These are phyloP conservation scores for Vararia minispora DNA, from an alignment of 768 basidiomycete genomes.

Conservation along the genomic window DNA sequence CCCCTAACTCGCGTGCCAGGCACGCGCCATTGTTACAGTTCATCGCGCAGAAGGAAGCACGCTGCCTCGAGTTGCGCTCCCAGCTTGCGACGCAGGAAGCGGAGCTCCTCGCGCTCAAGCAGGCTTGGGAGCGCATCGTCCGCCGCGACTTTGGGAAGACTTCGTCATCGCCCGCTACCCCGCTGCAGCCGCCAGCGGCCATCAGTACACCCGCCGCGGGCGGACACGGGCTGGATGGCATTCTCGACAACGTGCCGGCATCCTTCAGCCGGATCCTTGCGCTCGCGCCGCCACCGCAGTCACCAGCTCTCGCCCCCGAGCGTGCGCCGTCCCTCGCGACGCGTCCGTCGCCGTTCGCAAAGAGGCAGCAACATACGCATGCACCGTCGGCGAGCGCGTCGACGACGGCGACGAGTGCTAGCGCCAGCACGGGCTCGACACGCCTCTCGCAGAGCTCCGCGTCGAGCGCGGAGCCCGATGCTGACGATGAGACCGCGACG, in stretches of 20 bases:
- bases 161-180: conserved; percentile 13
- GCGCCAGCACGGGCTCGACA: conserved; percentile 19
- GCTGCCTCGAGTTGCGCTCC: conserved; percentile 69
- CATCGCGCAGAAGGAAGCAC: conserved; percentile 81
- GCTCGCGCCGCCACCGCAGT: conserved; percentile 14
- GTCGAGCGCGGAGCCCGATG: conserved; percentile 37
- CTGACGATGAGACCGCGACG: conserved; percentile 26
- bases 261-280: conserved; percentile 37
- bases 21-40: conserved; percentile 74
- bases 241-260: conserved; percentile 57
- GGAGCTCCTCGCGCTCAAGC: conserved; percentile 65
- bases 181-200: conserved; percentile 5
- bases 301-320: conserved; percentile 9
- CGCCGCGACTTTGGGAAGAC: conserved; percentile 39
- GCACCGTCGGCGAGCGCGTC: conserved; percentile 10
- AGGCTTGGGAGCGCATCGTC: conserved; percentile 76
- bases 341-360: conserved; percentile 9
- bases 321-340: conserved; percentile 7
- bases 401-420: conserved; percentile 17
- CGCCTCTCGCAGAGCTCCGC: conserved; percentile 35
- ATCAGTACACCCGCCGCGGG: conserved; percentile 5
- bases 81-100: conserved; percentile 64
- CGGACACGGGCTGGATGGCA: conserved; percentile 33
- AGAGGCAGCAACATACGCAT: conserved; percentile 8
- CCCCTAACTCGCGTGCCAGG: conserved; percentile 25